Base-by-base conservation (phyloP, 208 protist genomes). In the Wallacemonas sp. region DNA sequence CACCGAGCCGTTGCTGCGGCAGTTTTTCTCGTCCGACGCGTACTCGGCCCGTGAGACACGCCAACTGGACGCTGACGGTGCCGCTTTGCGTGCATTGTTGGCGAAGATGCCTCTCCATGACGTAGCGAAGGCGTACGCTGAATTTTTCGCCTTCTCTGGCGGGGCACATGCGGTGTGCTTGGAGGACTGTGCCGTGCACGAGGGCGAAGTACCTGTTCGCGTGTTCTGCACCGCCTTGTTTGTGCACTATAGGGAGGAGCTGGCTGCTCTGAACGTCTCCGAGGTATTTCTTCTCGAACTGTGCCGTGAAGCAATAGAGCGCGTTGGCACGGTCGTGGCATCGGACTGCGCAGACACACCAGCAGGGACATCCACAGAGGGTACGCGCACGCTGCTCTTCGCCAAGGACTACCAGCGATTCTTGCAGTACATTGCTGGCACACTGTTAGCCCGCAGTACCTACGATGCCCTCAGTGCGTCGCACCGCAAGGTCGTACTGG, bases 381-480 rank as follows among this genome's bases (percentile, higher is more conserved):
- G 22, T 28, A 36, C 44, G 14, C 33, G 42, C 9, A n/a, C 19
- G 11, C 56, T 56, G 15, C 42, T 79, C 33, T 68, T 66, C 5
- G 63, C 62, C 62, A 56, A 59, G 36, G 73, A 68, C 36, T 79
- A 73, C 63, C 72, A 47, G 49, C 58, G 66, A 27, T 79, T 79
- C 27, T 27, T 79, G 38, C 67, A 79, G 68, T 79, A 70, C 66
- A 42, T 74, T 8, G 44, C 72, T 30, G 73, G 67, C 5, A 19
- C 66, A 17, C 61, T 72, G 55, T 62, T 79, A 62, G 56, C 62
- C 42, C 59, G 64, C 28, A 66, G 36, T 15, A 69, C 63, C 39
- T 74, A 74, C 68, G 51, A 38, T 27, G 51, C 51, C 31, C 51
- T 58, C 59, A 27, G 9, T 17, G 19, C 42, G 8, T 27, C 41